Evolutionary conservation across 2,329 filamentous ascomycete species (phyloP).

Genomic region (Pseudogymnoascus sp.): DNA sequence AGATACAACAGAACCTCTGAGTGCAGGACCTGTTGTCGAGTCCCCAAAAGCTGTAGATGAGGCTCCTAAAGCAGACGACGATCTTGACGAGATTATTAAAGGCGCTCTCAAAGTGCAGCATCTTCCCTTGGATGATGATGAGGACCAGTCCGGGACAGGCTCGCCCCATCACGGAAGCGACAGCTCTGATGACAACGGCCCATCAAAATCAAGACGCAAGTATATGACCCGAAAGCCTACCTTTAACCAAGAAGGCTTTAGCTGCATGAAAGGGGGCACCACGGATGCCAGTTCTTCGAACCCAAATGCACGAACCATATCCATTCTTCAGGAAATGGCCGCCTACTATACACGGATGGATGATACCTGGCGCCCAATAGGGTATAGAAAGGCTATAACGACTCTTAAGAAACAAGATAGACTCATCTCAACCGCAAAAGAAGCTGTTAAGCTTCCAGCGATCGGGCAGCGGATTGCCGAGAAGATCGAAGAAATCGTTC

Average conservation of each 20-base stretch:
- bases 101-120: conserved; percentile 52
- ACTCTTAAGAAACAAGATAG: conserved; percentile 57
- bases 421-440: conserved; percentile 58
- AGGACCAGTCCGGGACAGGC: conserved; percentile 24
- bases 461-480: conserved; percentile 66
- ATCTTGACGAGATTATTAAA: conserved; percentile 55
- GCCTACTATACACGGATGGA: conserved; percentile 66
- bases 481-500: conserved; percentile 85
- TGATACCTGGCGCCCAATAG: conserved; percentile 66
- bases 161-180: conserved; percentile 12
- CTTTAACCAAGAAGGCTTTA: conserved; percentile 39
- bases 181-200: neutral
- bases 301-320: conserved; percentile 69
- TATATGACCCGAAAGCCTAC: conserved; percentile 1
- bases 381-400: conserved; percentile 71
- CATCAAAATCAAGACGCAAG: neutral
- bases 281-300: conserved; percentile 37
- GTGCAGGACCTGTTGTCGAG: neutral
- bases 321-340: conserved; percentile 69
- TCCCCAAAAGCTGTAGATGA: neutral
- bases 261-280: conserved; percentile 45
- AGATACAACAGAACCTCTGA: neutral
- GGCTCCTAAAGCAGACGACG: conserved; percentile 34
- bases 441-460: conserved; percentile 58
- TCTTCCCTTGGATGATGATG: conserved; percentile 46